Base-by-base conservation (phyloP, 306 rosid species). In the Hippophae tibetana region DNA sequence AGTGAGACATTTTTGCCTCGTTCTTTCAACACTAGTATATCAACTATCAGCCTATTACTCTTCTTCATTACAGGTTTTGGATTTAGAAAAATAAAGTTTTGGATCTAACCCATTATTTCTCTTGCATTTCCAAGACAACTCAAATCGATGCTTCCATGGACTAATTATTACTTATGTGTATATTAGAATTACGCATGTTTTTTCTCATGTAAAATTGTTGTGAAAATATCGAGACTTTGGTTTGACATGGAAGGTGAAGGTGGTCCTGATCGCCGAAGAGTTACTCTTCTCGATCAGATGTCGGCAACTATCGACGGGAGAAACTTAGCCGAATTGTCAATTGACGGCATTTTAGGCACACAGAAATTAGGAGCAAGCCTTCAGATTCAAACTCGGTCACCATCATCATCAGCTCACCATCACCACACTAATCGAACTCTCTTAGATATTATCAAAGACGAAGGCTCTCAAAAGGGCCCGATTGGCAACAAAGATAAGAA, bases 271-370 rank as follows among this genome's bases (percentile, higher is more conserved):
- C 75, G 76, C 78, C 82, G 74, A 82, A 80, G 93, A 62, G 6
- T 74, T 42, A 78, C 84, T 43, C 76, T 87, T 47, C 72, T 70
- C 52, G 95, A 92, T 38, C 90, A 85, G 79, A 87, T 92, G 96
- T 78, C 87, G 54, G 83, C 81, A 13, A 72, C 57, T 1, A 71
- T 78, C 23, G 74, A 73, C 79, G 56, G 78, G 47, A 71, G 84
- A 43, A 72, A 72, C 43, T 27, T 69, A 12, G 61, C 84, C 6
- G 85, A 93, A 47, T 76, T 82, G 73, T 83, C 83, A 23, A 90
- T 92, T 9, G 73, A 78, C 69, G 95, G 74, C 61, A 63, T 83
- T 1, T 65, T 85, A 56, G 61, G 63, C 26, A 57, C 61, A 5
- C 70, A 77, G 48, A 76, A 79, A 61, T 43, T 26, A 9, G 46